Conservation (phyloP, 1,284 basidiomycete genomes). For the Rhodotorula sp. region DNA sequence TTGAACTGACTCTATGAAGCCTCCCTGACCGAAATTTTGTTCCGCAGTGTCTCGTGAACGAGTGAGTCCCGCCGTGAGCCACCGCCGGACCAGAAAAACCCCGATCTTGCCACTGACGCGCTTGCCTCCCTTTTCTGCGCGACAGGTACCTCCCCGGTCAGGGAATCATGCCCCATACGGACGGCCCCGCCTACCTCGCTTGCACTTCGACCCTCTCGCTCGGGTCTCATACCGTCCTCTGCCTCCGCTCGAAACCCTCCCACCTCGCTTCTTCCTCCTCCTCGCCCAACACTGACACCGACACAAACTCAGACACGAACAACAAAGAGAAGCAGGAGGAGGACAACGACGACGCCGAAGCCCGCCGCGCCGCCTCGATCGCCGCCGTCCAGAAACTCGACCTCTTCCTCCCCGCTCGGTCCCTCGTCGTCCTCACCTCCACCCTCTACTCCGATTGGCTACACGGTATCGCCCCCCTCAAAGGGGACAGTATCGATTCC, state of each 20-base stretch:
- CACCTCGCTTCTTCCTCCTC: constrained; percentile 33
- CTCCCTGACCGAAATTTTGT: not conserved
- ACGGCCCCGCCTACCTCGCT: constrained; percentile 82
- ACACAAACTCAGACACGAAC: not conserved
- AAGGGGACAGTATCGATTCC: not conserved
- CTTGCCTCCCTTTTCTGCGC: constrained; percentile 5
- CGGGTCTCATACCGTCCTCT: constrained; percentile 76
- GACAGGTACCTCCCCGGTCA: constrained; percentile 72
- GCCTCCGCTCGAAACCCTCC: constrained; percentile 54
- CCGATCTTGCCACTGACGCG: not conserved
- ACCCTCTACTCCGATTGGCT: constrained; percentile 67
- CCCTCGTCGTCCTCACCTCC: constrained; percentile 70
- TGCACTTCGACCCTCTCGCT: constrained; percentile 86
- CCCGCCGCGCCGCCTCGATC: not conserved
- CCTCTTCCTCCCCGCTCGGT: constrained; percentile 76
- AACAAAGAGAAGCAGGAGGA: too few species aligned
- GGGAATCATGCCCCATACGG: constrained; percentile 94
- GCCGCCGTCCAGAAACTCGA: constrained; percentile 51
- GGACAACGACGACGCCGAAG: too few species aligned
- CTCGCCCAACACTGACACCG: not conserved
- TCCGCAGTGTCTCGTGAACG: constrained; percentile 37
- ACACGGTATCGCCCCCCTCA: constrained; percentile 65
- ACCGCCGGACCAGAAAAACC: too few species aligned
- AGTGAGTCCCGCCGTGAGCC: constrained; percentile 15
- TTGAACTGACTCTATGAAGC: not conserved